Conservation (phyloP, 306 rosid genomes). For the barrel medic (Medicago truncatula) region DNA sequence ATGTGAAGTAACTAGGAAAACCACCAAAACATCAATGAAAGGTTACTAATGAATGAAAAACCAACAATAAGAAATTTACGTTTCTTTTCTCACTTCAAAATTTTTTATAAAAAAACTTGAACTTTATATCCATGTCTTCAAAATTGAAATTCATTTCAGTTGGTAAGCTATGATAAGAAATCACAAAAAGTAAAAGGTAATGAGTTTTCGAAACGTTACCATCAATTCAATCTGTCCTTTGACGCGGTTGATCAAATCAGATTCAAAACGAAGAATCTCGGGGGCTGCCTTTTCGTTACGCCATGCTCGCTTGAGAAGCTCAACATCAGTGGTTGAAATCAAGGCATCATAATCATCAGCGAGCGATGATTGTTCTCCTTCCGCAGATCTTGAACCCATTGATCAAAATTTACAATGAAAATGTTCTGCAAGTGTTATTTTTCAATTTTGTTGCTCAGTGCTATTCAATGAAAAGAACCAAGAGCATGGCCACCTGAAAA, state of each 20-base stretch:
- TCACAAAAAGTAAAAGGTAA: not conserved
- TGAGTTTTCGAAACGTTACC: conserved; percentile 45
- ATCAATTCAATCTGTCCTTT: conserved; percentile 69
- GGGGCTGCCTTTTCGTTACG: conserved; percentile 59
- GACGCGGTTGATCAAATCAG: conserved; percentile 61
- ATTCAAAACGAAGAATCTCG: conserved; percentile 69
- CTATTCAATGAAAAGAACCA: not conserved
- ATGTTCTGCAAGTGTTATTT: not conserved
- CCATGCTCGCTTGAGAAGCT: conserved; percentile 56
- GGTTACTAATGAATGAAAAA: not conserved
- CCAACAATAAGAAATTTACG: not conserved
- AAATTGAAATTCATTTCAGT: not conserved
- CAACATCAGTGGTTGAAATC: conserved; percentile 52
- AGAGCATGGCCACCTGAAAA: not conserved
- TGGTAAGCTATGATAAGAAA: not conserved
- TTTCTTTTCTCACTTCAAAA: not conserved
- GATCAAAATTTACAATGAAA: conserved; percentile 2
- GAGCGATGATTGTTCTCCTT: conserved; percentile 42
- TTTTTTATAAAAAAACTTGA: not conserved
- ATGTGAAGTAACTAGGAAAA: not conserved
- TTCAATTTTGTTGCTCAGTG: conserved; percentile 3
- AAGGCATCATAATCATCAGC: conserved; percentile 47
- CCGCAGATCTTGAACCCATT: conserved; percentile 54
- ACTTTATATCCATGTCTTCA: not conserved
- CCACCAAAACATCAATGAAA: not conserved